A percentile compares a stretch with the other conserved stretches of the same genome.
Conservation (phyloP, 352 stramenopile species). For the Phytophthora capsici region DNA sequence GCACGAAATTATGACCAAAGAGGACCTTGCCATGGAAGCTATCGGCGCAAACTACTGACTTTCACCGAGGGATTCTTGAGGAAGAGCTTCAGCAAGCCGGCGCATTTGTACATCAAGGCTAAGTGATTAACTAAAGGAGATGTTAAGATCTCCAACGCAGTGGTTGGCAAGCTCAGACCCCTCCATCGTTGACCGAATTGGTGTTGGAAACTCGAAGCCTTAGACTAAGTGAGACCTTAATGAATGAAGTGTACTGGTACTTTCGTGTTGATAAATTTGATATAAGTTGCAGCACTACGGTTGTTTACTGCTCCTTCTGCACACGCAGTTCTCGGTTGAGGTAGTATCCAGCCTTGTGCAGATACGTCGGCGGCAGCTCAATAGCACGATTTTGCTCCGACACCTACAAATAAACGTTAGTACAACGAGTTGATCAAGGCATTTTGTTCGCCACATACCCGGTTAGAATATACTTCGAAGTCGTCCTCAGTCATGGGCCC, state of each 20-base stretch:
- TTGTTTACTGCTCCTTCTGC: conserved; percentile 41
- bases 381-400: conserved; percentile 67
- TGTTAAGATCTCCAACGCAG: conserved; percentile 66
- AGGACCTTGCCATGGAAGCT: conserved; percentile 61
- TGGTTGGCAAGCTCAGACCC: conserved; percentile 48
- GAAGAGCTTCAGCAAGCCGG: conserved; percentile 64
- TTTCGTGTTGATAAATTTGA: conserved; percentile 29
- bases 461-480: conserved; percentile 78
- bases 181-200: conserved; percentile 63
- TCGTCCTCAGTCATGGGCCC: conserved; percentile 86
- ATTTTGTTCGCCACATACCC: conserved; percentile 42
- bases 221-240: not conserved
- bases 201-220: conserved; percentile 36
- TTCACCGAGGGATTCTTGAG: conserved; percentile 65
- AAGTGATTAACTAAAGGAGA: conserved; percentile 69
- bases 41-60: conserved; percentile 43
- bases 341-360: conserved; percentile 85
- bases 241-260: conserved; percentile 11
- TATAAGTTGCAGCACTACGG: conserved; percentile 8
- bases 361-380: conserved; percentile 77
- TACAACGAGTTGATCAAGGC: not conserved
- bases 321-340: conserved; percentile 74
- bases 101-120: conserved; percentile 65
- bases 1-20: conserved; percentile 72
- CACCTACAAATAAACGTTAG: conserved; percentile 46